phyloP scores from a whole-genome alignment of 106 monocot species.

The Posidonia australis region DNA sequence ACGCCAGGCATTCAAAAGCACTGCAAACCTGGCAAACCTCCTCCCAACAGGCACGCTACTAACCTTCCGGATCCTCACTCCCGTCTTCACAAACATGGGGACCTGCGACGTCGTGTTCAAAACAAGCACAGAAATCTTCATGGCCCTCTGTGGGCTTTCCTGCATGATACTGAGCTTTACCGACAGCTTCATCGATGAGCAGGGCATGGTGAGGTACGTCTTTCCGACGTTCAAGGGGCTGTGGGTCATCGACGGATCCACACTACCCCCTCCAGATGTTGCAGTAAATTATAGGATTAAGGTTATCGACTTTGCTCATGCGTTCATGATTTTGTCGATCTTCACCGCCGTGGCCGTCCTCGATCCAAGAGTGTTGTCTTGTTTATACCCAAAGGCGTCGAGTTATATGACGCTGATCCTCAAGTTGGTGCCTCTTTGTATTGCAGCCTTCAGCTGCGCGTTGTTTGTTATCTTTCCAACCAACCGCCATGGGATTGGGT shows the following conservation, averaged over 20 bases:
- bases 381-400: conserved; percentile 13
- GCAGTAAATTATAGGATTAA: conserved; percentile 10
- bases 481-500: conserved; percentile 20
- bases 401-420: neutral
- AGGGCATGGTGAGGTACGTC: conserved; percentile 9
- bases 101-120: conserved; percentile 4
- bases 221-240: conserved; percentile 9
- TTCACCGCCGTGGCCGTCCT: conserved; percentile 10
- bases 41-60: conserved; percentile 20
- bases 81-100: conserved; percentile 13
- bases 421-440: conserved; percentile 3
- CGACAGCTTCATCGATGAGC: conserved; percentile 10
- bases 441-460: conserved; percentile 12
- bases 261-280: neutral
- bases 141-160: conserved; percentile 14
- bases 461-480: conserved; percentile 18
- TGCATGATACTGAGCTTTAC: conserved; percentile 13
- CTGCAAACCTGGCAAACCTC: conserved; percentile 18
- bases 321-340: conserved; percentile 15
- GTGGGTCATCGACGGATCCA: conserved; percentile 14
- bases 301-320: conserved; percentile 18
- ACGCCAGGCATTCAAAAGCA: conserved; percentile 7
- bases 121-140: no score
- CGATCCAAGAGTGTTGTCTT: conserved; percentile 9
- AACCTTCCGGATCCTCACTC: conserved; percentile 13